Base-by-base conservation (phyloP, 176 grass and related monocot species). In the Cenchrus americanus region DNA sequence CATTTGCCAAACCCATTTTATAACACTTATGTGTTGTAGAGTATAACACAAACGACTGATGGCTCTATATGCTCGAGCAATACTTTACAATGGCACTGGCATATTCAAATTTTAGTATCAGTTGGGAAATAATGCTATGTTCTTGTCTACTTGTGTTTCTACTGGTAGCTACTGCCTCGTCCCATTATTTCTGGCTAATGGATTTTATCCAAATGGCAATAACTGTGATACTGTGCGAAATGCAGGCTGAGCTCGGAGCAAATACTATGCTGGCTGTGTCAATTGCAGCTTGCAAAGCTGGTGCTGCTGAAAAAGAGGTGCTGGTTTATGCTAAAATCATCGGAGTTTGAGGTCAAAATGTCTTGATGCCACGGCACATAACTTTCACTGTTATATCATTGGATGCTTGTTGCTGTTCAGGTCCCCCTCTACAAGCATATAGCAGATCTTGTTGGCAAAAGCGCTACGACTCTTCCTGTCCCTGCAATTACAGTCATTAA, bases 261-360 rank as follows among this genome's bases (percentile, higher is more conserved):
- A 99, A 96, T 92, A 81, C 91, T 80, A 99, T 94, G 89, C 75
- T 99, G 68, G 93, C 96, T 57, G 96, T 99, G 40, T 99, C 93
- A 73, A 96, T 99, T 79, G 96, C 93, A 85, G 96, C 93, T 82
- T 99, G 96, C 87, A 96, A 94, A 93, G 93, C 96, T 83, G 96
- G 96, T 72, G 93, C 93, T 89, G 78, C 91, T 87, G 96, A 99
- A 89, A 99, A 96, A 87, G 96, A 99, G 93, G 96, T 88, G 75
- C 42, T 52, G 53, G 2, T 78, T 70, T 72, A 57, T 77, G 19
- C 44, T 44, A 17, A 24, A 85, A 62, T 55, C 26, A 75, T 66
- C 30, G n/a, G 53, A n/a, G 12, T 62, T 34, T 26, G 23, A 44
- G 11, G 50, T 18, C 0, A 86, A 73, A 83, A 11, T 9, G 23